These are phyloP conservation scores for Yamadazyma dendronema DNA, from an alignment of 1,139 yeast species.

Conservation along the genomic window DNA sequence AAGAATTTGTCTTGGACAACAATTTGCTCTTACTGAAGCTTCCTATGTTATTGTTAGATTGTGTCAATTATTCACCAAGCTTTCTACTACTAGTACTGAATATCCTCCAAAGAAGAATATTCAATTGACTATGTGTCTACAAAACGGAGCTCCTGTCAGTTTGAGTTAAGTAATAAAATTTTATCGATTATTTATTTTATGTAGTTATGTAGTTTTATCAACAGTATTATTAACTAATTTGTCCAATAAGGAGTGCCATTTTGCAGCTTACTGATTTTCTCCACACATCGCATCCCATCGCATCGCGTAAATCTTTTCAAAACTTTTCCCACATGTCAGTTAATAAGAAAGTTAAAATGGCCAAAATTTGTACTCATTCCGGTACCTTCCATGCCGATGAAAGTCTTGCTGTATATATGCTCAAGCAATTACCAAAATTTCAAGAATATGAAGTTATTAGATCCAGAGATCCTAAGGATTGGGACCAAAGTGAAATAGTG, in stretches of 20 bases:
- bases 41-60: slow-evolving; percentile 45
- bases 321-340: slow-evolving; percentile 5
- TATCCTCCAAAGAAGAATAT: slow-evolving; percentile 34
- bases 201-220: background rate
- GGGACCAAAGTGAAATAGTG: slow-evolving; percentile 88
- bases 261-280: background rate
- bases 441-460: slow-evolving; percentile 68
- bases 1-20: slow-evolving; percentile 56
- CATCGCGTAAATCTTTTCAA: background rate
- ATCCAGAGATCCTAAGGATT: slow-evolving; percentile 76
- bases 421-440: slow-evolving; percentile 69
- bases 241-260: background rate
- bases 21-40: slow-evolving; percentile 55
- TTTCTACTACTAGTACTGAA: slow-evolving; percentile 21
- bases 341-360: slow-evolving; percentile 19
- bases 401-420: slow-evolving; percentile 89
- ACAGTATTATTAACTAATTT: background rate
- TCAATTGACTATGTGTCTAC: slow-evolving; percentile 36
- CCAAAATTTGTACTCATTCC: slow-evolving; percentile 82
- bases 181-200: slow-evolving; percentile 1
- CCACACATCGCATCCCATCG: background rate
- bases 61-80: slow-evolving; percentile 29
- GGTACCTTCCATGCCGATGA: slow-evolving; percentile 98
- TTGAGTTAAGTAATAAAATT: slow-evolving; percentile 6
- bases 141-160: slow-evolving; percentile 25